A percentile compares a stretch with the other conserved stretches of the same genome.
Evolutionary conservation across 768 basidiomycete species (phyloP).

Genomic region (Lactarius tabidus): DNA sequence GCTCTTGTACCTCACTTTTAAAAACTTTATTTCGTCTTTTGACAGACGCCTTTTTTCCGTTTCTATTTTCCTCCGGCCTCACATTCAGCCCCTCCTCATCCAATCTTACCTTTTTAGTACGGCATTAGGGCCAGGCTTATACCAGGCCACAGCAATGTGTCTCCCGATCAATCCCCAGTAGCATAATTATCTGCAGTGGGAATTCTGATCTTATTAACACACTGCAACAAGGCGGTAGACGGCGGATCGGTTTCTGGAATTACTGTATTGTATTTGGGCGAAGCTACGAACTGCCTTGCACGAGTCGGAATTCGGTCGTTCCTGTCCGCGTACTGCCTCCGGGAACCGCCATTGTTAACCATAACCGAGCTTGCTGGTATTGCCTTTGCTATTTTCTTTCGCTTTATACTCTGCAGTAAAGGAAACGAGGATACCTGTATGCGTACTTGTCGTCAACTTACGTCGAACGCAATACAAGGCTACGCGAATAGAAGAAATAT

Average conservation of each 20-base stretch:
- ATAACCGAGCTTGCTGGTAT: not conserved
- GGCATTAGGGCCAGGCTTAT: conserved; percentile 4
- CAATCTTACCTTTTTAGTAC: not conserved
- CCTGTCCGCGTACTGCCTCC: not conserved
- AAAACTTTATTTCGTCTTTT: conserved; percentile 11
- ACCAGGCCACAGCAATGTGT: not conserved
- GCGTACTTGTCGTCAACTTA: not conserved
- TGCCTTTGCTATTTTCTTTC: not conserved
- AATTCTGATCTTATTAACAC: conserved; percentile 2
- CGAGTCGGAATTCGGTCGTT: not conserved
- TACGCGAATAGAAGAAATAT: conserved; percentile 11
- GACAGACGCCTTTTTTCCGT: not conserved
- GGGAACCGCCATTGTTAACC: not conserved
- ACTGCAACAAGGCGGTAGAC: conserved; percentile 2
- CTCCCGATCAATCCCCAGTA: conserved; percentile 5
- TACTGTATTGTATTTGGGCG: not conserved
- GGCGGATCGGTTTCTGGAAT: not conserved
- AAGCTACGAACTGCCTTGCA: not conserved
- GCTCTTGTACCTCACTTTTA: conserved; percentile 6
- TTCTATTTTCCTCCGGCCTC: not conserved
- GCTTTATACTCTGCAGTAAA: not conserved
- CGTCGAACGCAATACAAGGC: conserved; percentile 12
- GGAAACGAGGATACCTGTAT: conserved; percentile 7
- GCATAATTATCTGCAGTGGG: not conserved
- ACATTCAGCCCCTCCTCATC: not conserved